These are phyloP conservation scores for Microascus cirrosus DNA, from an alignment of 2,329 filamentous ascomycete genomes.

Conservation along the genomic window DNA sequence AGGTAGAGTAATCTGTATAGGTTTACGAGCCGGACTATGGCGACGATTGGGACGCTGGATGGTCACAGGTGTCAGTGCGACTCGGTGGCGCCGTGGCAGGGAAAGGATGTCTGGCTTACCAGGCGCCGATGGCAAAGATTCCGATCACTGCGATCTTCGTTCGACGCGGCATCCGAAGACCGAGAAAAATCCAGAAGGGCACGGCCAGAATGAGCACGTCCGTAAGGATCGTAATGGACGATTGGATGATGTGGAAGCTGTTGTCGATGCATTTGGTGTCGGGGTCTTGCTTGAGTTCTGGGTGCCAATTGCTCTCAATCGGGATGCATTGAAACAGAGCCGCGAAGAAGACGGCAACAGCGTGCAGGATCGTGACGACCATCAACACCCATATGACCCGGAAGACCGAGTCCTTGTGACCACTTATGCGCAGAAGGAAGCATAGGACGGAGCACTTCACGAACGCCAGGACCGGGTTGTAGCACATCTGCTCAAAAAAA, in stretches of 20 bases:
- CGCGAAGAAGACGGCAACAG: slow-evolving; percentile 3
- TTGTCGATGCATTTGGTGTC: background rate
- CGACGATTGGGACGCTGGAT: slow-evolving; percentile 18
- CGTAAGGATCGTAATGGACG: slow-evolving; percentile 1
- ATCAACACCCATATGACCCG: slow-evolving; percentile 11
- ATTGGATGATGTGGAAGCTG: slow-evolving; percentile 1
- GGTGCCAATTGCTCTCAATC: background rate
- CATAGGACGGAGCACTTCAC: slow-evolving; percentile 4
- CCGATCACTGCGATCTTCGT: slow-evolving; percentile 24
- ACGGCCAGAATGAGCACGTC: slow-evolving; percentile 16
- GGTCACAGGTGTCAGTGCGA: background rate
- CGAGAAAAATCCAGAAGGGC: slow-evolving; percentile 18
- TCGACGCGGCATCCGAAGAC: slow-evolving; percentile 22
- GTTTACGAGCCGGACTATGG: slow-evolving; percentile 13
- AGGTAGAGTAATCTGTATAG: background rate
- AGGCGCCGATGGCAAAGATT: slow-evolving; percentile 23
- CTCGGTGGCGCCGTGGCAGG: background rate
- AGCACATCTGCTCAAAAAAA: slow-evolving; percentile 2
- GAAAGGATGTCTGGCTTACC: slow-evolving; percentile 14
- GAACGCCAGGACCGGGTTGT: slow-evolving; percentile 4
- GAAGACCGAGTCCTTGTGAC: slow-evolving; percentile 20
- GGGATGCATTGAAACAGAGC: slow-evolving; percentile 2
- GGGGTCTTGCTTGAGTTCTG: background rate
- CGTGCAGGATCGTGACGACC: background rate
- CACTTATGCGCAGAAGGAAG: slow-evolving; percentile 20